Conservation (phyloP, 192 early-diverging fungal genomes). For the Spizellomyces punctatus region DNA sequence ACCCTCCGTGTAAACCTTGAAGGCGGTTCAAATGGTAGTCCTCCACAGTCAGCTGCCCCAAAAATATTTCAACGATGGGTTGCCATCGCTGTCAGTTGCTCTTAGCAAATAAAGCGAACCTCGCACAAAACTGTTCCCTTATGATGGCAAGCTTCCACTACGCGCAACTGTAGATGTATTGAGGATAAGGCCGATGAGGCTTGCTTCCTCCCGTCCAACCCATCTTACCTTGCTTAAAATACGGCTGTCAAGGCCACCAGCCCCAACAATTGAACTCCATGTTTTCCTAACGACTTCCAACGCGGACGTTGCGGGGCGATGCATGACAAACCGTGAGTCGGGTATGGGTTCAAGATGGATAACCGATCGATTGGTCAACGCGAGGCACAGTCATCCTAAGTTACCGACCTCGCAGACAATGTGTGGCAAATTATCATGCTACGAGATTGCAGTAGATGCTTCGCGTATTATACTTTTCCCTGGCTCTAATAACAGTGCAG, state of each 20-base stretch:
- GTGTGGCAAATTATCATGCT: too few relatives aligned
- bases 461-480: too few relatives aligned
- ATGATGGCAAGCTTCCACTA: constrained; percentile 19
- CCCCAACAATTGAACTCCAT: constrained; percentile 13
- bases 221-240: constrained; percentile 5
- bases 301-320: neutral
- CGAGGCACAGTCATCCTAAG: too few relatives aligned
- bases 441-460: too few relatives aligned
- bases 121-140: constrained; percentile 22
- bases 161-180: neutral
- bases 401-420: too few relatives aligned
- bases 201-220: neutral
- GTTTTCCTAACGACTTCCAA: constrained; percentile 18
- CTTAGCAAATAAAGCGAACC: neutral
- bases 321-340: too few relatives aligned
- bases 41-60: constrained; percentile 19
- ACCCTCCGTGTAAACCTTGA: constrained; percentile 29
- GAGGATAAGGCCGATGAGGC: neutral
- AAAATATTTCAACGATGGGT: too few relatives aligned
- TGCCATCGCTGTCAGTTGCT: neutral
- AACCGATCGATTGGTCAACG: too few relatives aligned
- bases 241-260: constrained; percentile 18
- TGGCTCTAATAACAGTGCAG: too few relatives aligned
- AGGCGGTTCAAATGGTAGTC: constrained; percentile 28
- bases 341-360: too few relatives aligned